Percentiles rank a stretch among this genome's conserved stretches.
Evolutionary conservation across 352 stramenopile genomes (phyloP).

Genomic region (Globisporangium sylvaticum): DNA sequence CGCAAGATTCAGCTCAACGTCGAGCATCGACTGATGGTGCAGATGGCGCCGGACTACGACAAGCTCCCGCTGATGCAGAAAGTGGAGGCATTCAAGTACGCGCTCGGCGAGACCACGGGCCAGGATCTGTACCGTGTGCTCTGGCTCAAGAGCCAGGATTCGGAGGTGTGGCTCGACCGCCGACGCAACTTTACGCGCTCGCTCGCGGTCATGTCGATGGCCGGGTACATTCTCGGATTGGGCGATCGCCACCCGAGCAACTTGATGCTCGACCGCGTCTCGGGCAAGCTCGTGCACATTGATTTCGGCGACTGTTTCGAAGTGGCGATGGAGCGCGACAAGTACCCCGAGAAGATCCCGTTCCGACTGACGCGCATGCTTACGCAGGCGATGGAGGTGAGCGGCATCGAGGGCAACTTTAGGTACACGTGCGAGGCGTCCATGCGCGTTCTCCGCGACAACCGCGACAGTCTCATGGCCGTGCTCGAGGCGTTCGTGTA

Average conservation of each 20-base stretch:
- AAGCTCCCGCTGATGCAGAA: conserved; percentile 99
- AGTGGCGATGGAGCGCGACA: conserved; percentile 99
- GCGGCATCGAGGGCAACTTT: conserved; percentile 99
- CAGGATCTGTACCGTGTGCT: conserved; percentile 99
- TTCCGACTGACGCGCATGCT: conserved; percentile 99
- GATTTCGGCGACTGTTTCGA: conserved; percentile 99
- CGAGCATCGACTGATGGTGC: conserved; percentile 96
- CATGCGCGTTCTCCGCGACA: conserved; percentile 98
- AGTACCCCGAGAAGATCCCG: conserved; percentile 99
- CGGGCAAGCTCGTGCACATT: conserved; percentile 99
- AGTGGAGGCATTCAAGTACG: conserved; percentile 97
- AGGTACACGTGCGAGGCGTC: conserved; percentile 96
- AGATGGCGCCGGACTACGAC: conserved; percentile 98
- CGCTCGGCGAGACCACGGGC: conserved; percentile 91
- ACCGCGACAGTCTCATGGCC: conserved; percentile 98
- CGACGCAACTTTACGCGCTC: conserved; percentile 97
- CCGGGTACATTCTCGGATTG: conserved; percentile 99
- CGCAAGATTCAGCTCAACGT: conserved; percentile 94
- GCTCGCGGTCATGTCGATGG: conserved; percentile 99
- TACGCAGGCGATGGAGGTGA: conserved; percentile 98
- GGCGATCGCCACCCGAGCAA: conserved; percentile 99
- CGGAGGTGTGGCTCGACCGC: conserved; percentile 98
- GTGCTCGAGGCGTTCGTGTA: conserved; percentile 99
- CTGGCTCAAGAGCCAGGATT: conserved; percentile 99
- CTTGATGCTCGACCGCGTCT: conserved; percentile 99